phyloP scores from a whole-genome alignment of 371 early-diverging fungal genomes.

The Haplosporangium sp. region DNA sequence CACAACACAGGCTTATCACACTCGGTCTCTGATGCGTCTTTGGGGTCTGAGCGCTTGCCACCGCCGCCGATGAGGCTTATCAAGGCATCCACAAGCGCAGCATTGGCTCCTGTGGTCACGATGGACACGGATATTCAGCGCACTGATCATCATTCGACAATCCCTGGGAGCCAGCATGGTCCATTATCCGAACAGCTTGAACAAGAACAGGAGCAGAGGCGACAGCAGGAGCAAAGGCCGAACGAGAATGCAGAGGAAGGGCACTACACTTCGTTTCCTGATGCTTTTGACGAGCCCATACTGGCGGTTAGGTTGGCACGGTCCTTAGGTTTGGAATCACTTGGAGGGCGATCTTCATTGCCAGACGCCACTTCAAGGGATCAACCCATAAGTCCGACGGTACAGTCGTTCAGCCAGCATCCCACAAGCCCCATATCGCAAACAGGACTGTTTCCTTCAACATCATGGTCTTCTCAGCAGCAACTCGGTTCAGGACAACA shows the following conservation, averaged over 20 bases:
- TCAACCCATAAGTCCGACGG: too few species aligned
- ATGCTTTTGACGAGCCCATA: conserved; percentile 34
- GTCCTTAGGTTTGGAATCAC: conserved; percentile 35
- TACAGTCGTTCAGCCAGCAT: background rate
- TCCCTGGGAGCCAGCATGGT: background rate
- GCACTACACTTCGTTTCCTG: conserved; percentile 45
- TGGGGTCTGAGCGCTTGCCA: conserved; percentile 1
- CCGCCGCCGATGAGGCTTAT: conserved; percentile 29
- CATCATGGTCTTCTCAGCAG: conserved; percentile 52
- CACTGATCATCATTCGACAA: background rate
- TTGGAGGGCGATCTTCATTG: background rate
- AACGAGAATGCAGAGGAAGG: conserved; percentile 8
- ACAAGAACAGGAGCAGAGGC: background rate
- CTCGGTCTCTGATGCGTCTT: background rate
- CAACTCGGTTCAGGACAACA: conserved; percentile 4
- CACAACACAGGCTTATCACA: background rate
- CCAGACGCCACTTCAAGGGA: too few species aligned
- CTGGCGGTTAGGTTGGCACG: conserved; percentile 36
- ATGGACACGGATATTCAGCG: conserved; percentile 3
- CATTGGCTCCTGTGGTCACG: conserved; percentile 34
- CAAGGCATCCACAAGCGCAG: conserved; percentile 19
- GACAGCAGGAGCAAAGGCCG: too few species aligned
- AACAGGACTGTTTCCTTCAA: conserved; percentile 17
- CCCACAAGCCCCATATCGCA: background rate
- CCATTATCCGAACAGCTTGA: background rate